These are phyloP conservation scores for Cercospora sojina DNA, from an alignment of 2,329 filamentous ascomycete species.

Conservation along the genomic window DNA sequence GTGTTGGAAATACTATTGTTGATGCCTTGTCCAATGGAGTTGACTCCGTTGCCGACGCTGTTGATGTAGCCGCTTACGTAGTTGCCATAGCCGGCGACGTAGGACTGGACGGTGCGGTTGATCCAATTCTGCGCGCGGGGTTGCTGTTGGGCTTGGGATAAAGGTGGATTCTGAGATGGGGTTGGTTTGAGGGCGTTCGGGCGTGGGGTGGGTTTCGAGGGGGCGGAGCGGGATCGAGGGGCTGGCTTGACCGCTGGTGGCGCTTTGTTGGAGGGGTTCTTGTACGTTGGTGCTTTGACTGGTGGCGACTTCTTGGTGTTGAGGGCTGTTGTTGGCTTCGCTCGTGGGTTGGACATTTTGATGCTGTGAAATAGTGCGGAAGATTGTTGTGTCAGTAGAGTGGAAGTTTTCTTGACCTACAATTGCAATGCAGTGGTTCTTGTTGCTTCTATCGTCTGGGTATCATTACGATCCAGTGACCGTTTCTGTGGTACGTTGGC, in stretches of 20 bases:
- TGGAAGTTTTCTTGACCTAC: not conserved
- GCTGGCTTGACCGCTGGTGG: constrained; percentile 8
- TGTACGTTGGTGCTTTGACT: constrained; percentile 17
- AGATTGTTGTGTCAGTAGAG: not conserved
- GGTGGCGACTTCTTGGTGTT: constrained; percentile 16
- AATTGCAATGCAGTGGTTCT: constrained; percentile 6
- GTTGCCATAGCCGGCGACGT: constrained; percentile 46
- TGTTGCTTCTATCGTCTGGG: not conserved
- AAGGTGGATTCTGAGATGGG: constrained; percentile 19
- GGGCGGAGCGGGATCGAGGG: constrained; percentile 9
- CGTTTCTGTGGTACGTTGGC: constrained; percentile 7
- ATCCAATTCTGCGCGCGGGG: constrained; percentile 45
- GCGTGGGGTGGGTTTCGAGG: constrained; percentile 12
- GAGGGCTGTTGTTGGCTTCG: constrained; percentile 14
- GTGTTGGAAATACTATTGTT: constrained; percentile 46
- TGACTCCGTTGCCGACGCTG: constrained; percentile 48
- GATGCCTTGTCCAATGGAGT: constrained; percentile 47
- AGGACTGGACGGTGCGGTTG: constrained; percentile 45
- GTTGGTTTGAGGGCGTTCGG: constrained; percentile 13
- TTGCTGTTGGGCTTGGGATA: constrained; percentile 7
- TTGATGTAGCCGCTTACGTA: constrained; percentile 46
- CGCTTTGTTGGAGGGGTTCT: constrained; percentile 19
- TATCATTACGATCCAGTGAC: constrained; percentile 13
- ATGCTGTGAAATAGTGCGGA: not conserved
- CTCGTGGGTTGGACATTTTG: constrained; percentile 20